Base-by-base conservation (phyloP, 495 filamentous ascomycete species). In the Aspergillus nidulans region DNA sequence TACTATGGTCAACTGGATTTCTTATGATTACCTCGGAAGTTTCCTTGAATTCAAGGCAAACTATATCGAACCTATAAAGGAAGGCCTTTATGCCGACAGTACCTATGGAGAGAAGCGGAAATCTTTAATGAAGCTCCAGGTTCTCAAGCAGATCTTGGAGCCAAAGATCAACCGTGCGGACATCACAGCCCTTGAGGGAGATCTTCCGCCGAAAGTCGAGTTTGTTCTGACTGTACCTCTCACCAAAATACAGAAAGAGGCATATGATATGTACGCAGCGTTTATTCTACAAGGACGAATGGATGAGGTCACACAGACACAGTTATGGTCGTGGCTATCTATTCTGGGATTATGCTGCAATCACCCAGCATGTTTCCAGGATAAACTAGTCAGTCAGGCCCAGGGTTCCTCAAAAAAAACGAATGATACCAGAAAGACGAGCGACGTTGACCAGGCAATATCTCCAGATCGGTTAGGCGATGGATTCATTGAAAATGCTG, bases 1-100 rank as follows among this genome's bases (percentile, higher is more conserved):
- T 61, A 67, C 85, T 7, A 87, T 96, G 82, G 86, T 97, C 46
- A 83, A 92, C 49, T 97, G 91, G 91, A 84, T 94, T 30, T 82
- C 89, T 4, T 87, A 90, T 2, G 81, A 79, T 24, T 96, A 88
- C 59, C 75, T 97, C 4, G 90, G 88, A 15, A 75, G 79, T 6
- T 60, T 70, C 3, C 53, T 53, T 0, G 83, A 90, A 62, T 97
- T 97, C 66, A 75, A 72, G 36, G 64, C 74, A 0, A 76, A 83
- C 23, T 97, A 87, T 59, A 74, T 82, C 4, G 79, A 83, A 13
- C 89, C 90, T 0, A 96, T 97, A 55, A 67, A 81, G 21, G 69
- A 77, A 26, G 92, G 92, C 0, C 75, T 91, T 0, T 86, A 77
- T 45, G 58, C 64, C 2, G 87, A 95, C 39, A 90, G 87, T 59